phyloP scores from a whole-genome alignment of 1,139 yeast species.

The Kazachstania sp. region DNA sequence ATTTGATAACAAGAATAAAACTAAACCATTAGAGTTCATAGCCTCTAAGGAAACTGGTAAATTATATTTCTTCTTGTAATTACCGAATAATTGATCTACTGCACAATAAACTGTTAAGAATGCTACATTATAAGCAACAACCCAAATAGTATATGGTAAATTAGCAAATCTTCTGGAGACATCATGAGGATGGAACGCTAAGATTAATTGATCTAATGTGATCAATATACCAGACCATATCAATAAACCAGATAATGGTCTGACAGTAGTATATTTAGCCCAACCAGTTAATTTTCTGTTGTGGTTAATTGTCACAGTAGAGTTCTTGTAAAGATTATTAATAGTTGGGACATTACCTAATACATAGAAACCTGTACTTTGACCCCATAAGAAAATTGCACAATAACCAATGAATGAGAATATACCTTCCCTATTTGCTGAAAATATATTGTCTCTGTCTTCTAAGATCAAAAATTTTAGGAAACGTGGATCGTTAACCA shows the following conservation, averaged over 20 bases:
- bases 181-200: conserved; percentile 39
- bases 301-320: conserved; percentile 11
- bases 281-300: conserved; percentile 10
- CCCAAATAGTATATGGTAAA: conserved; percentile 78
- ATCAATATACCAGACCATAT: conserved; percentile 38
- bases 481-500: conserved; percentile 45
- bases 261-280: conserved; percentile 36
- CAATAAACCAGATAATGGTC: conserved; percentile 45
- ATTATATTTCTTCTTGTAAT: conserved; percentile 26
- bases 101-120: conserved; percentile 47
- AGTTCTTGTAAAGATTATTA: conserved; percentile 30
- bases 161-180: conserved; percentile 87
- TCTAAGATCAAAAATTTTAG: conserved; percentile 46
- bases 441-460: conserved; percentile 43
- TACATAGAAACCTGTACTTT: conserved; percentile 53
- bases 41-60: conserved; percentile 55
- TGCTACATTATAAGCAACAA: conserved; percentile 68
- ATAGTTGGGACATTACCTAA: conserved; percentile 28
- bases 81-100: conserved; percentile 30
- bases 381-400: conserved; percentile 78
- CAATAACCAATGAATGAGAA: conserved; percentile 77
- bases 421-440: conserved; percentile 82
- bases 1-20: conserved; percentile 68
- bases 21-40: conserved; percentile 68
- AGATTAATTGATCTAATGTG: conserved; percentile 33